Conservation (phyloP, 1,139 yeast genomes). For the Nakaseomyces sp. region DNA sequence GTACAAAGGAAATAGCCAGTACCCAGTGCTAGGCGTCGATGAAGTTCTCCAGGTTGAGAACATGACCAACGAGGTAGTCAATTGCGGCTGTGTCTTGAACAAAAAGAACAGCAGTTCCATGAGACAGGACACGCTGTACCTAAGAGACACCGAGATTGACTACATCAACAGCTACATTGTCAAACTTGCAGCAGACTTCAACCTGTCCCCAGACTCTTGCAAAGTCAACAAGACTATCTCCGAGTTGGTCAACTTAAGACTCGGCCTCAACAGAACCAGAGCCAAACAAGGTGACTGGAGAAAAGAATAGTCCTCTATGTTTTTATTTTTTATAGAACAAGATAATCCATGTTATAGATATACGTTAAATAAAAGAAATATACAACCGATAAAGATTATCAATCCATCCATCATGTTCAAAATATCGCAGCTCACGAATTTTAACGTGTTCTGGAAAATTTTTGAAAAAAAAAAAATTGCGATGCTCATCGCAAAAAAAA, state of each 20-base stretch:
- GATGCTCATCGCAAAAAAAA: slow-evolving; percentile 1
- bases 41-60: slow-evolving; percentile 37
- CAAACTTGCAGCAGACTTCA: slow-evolving; percentile 35
- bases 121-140: slow-evolving; percentile 67
- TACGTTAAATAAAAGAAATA: too few species aligned
- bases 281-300: slow-evolving; percentile 14
- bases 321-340: too few species aligned
- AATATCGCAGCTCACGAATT: too few species aligned
- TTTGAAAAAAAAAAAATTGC: neutral
- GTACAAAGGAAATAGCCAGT: slow-evolving; percentile 28
- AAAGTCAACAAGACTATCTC: slow-evolving; percentile 30
- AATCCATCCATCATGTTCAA: too few species aligned
- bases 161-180: slow-evolving; percentile 70
- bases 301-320: neutral
- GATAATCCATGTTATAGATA: too few species aligned
- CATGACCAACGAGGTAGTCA: slow-evolving; percentile 39
- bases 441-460: neutral
- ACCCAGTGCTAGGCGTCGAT: slow-evolving; percentile 22
- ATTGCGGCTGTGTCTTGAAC: slow-evolving; percentile 39
- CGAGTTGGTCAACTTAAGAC: slow-evolving; percentile 31
- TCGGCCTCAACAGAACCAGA: slow-evolving; percentile 23
- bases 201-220: slow-evolving; percentile 21
- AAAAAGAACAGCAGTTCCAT: slow-evolving; percentile 69
- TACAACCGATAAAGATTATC: too few species aligned
- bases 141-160: slow-evolving; percentile 64